A percentile compares a stretch with the other conserved stretches of the same genome.
These are phyloP conservation scores for Sungouiella thailandica DNA, from an alignment of 805 yeast species.

Conservation along the genomic window DNA sequence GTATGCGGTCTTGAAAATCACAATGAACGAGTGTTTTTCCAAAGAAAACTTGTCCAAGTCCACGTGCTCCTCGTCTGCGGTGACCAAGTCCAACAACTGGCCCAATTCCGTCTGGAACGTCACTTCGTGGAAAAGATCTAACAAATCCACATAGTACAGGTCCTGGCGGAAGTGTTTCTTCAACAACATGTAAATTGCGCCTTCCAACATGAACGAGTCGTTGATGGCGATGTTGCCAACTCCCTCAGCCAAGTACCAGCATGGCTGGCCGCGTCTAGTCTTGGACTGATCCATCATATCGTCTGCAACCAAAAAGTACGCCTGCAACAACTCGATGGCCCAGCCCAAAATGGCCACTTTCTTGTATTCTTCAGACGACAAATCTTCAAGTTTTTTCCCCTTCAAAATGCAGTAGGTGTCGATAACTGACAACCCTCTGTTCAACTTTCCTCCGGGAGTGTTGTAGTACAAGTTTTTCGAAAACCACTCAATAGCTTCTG, in stretches of 20 bases:
- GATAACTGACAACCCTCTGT: conserved; percentile 92
- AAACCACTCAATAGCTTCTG: conserved; percentile 85
- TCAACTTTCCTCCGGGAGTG: conserved; percentile 94
- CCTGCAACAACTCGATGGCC: conserved; percentile 92
- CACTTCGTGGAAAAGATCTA: conserved; percentile 94
- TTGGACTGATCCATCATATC: conserved; percentile 97
- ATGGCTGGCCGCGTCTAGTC: conserved; percentile 97
- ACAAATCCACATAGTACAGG: conserved; percentile 76
- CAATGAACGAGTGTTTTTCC: conserved; percentile 90
- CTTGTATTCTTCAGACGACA: conserved; percentile 66
- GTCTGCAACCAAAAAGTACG: conserved; percentile 94
- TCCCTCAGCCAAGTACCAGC: conserved; percentile 82
- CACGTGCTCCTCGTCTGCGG: conserved; percentile 95
- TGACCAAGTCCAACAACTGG: conserved; percentile 88
- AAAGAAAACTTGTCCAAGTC: conserved; percentile 84
- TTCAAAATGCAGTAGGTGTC: conserved; percentile 85
- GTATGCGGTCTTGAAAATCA: conserved; percentile 94
- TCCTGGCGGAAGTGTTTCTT: conserved; percentile 85
- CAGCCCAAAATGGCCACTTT: conserved; percentile 89
- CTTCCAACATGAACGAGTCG: conserved; percentile 95
- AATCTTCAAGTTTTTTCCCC: conserved; percentile 49
- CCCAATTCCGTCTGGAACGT: conserved; percentile 98
- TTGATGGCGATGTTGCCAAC: conserved; percentile 95
- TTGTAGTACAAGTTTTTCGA: conserved; percentile 70
- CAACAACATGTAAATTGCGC: conserved; percentile 82